Percentiles rank a stretch among this genome's conserved stretches.
phyloP scores from a whole-genome alignment of 352 stramenopile genomes.

The Pythium folliculosum region DNA sequence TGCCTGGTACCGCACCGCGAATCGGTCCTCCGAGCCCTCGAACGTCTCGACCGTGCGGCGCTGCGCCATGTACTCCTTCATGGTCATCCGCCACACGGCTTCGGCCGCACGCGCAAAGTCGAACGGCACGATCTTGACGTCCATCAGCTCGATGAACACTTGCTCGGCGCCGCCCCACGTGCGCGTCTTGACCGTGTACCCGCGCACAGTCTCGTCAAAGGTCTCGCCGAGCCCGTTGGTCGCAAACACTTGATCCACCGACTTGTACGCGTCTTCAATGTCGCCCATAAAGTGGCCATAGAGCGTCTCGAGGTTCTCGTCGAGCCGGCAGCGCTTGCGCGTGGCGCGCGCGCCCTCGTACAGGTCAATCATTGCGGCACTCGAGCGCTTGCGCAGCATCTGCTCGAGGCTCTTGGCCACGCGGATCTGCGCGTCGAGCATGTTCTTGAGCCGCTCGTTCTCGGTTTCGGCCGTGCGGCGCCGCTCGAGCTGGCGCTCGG shows the following conservation, averaged over 20 bases:
- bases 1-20: constrained; percentile 22
- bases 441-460: constrained; percentile 41
- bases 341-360: constrained; percentile 20
- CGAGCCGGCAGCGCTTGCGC: constrained; percentile 7
- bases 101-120: constrained; percentile 12
- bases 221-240: constrained; percentile 42
- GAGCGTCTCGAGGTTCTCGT: constrained; percentile 33
- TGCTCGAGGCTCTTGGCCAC: constrained; percentile 51
- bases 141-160: constrained; percentile 26
- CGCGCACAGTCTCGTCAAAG: constrained; percentile 22
- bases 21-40: constrained; percentile 16
- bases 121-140: constrained; percentile 31
- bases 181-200: constrained; percentile 25
- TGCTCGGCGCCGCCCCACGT: constrained; percentile 15
- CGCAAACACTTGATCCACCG: constrained; percentile 45
- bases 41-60: constrained; percentile 16
- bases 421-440: constrained; percentile 51
- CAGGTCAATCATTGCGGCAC: constrained; percentile 39
- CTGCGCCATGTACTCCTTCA: constrained; percentile 17
- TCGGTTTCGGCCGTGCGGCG: constrained; percentile 41
- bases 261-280: constrained; percentile 39
- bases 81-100: constrained; percentile 14
- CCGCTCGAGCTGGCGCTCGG: constrained; percentile 42
- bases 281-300: constrained; percentile 27
- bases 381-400: constrained; percentile 50